A percentile compares a stretch with the other conserved stretches of the same genome.
These are phyloP conservation scores for Acanthamoeba divionensis DNA, from an alignment of 208 protist species.

Conservation along the genomic window DNA sequence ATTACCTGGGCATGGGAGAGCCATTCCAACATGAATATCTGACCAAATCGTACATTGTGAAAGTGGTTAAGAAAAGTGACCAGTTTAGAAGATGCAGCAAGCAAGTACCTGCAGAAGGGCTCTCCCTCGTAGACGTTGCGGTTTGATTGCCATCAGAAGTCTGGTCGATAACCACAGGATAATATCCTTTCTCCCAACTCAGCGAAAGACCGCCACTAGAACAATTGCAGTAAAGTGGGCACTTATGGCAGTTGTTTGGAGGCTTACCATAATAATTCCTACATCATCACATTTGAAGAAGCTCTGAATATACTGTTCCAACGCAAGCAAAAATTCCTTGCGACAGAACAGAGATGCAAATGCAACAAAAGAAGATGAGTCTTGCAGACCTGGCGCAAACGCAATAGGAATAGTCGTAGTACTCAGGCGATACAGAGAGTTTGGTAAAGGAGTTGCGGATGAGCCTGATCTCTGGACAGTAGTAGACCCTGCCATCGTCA, in stretches of 20 bases:
- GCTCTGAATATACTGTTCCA: neutral
- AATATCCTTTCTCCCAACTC: neutral
- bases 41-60: no score
- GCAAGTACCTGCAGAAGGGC: no score
- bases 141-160: no score
- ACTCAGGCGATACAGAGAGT: neutral
- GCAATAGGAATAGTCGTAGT: neutral
- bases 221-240: neutral
- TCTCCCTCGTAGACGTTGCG: no score
- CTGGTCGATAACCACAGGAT: neutral
- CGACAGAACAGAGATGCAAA: neutral
- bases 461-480: neutral
- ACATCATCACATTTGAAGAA: neutral
- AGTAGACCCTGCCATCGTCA: neutral
- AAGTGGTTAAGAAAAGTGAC: no score
- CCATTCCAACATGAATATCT: neutral
- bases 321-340: neutral
- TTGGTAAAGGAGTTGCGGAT: neutral
- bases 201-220: neutral
- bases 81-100: no score
- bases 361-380: neutral
- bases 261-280: neutral
- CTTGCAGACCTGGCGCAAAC: neutral
- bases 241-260: neutral
- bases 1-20: neutral